Evolutionary conservation across 1,284 basidiomycete species (phyloP).

Genomic region (Pseudozyma flocculosa): DNA sequence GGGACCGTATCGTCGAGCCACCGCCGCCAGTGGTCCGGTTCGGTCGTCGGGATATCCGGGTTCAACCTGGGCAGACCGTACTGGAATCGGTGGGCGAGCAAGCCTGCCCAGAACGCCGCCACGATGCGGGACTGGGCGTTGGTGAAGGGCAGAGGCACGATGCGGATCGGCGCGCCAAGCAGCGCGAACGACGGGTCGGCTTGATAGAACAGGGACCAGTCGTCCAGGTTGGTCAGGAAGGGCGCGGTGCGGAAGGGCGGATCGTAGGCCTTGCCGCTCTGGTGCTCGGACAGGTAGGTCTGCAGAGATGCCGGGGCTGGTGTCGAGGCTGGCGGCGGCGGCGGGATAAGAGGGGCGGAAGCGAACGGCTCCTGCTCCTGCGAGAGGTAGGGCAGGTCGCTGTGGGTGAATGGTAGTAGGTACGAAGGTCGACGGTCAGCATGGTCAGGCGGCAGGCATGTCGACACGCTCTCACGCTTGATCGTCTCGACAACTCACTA

Average conservation of each 20-base stretch:
- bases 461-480: too few species aligned
- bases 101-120: conserved; percentile 19
- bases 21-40: conserved; percentile 25
- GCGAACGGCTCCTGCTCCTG: conserved; percentile 22
- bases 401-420: neutral
- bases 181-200: conserved; percentile 37
- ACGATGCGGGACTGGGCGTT: conserved; percentile 43
- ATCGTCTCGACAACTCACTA: conserved; percentile 18
- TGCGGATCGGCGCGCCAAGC: conserved; percentile 43
- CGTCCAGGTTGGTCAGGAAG: conserved; percentile 44
- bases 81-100: neutral
- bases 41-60: conserved; percentile 12
- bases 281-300: neutral
- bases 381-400: conserved; percentile 34
- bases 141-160: conserved; percentile 53
- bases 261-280: conserved; percentile 1
- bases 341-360: conserved; percentile 18
- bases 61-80: conserved; percentile 28
- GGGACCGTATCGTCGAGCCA: too few species aligned
- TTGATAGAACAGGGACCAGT: conserved; percentile 50
- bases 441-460: too few species aligned
- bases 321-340: neutral
- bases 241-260: conserved; percentile 12
- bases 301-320: neutral
- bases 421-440: too few species aligned